These are phyloP conservation scores for Dispira simplex DNA, from an alignment of 192 early-diverging fungal genomes.

Conservation along the genomic window DNA sequence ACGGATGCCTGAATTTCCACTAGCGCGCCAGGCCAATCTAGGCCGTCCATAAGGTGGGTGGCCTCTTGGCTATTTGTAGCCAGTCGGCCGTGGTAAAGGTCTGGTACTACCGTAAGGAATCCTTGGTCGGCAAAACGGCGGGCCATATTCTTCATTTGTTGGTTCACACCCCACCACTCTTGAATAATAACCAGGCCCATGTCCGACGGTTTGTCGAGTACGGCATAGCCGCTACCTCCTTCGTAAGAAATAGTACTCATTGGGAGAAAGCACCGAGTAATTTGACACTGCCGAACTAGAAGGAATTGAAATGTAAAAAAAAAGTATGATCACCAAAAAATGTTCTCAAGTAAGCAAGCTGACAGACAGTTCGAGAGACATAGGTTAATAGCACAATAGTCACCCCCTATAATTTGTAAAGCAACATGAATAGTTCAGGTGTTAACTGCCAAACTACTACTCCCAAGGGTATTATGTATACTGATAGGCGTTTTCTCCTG, in stretches of 20 bases:
- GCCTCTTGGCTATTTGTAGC: conserved; percentile 23
- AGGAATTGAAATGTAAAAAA: no score
- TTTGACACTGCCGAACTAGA: no score
- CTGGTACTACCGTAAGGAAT: neutral
- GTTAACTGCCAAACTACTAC: no score
- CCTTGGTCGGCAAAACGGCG: conserved; percentile 5
- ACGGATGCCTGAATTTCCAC: conserved; percentile 17
- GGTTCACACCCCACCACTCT: conserved; percentile 11
- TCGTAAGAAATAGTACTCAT: conserved; percentile 2
- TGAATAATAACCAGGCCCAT: conserved; percentile 7
- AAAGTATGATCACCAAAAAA: no score
- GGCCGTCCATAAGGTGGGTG: conserved; percentile 19
- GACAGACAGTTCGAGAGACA: no score
- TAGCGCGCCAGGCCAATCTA: conserved; percentile 16
- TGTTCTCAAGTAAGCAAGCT: no score
- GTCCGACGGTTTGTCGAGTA: neutral
- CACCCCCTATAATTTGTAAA: no score
- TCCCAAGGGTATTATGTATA: no score
- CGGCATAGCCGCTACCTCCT: conserved; percentile 6
- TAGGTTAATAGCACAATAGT: no score
- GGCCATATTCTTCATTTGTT: conserved; percentile 9
- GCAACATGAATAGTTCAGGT: no score
- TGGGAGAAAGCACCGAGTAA: no score
- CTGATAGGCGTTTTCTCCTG: no score
- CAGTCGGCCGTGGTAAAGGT: conserved; percentile 17